Evolutionary conservation across 108 stramenopile species (phyloP).

Genomic region (Chaetoceros tenuissimus): DNA sequence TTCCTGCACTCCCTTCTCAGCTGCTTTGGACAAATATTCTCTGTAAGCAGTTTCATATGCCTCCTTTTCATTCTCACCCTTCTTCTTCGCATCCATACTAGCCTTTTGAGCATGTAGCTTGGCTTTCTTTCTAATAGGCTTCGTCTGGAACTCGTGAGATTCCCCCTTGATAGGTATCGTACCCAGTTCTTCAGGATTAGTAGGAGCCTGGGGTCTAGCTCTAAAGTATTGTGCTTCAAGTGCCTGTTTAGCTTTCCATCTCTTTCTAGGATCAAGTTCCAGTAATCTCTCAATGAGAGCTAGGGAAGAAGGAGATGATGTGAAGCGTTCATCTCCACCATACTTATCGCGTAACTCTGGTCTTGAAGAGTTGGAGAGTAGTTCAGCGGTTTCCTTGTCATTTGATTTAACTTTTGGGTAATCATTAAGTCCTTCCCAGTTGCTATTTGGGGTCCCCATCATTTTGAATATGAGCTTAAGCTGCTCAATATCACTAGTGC

Average conservation of each 20-base stretch:
- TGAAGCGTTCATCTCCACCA: slow-evolving; percentile 20
- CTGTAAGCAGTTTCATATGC: slow-evolving; percentile 52
- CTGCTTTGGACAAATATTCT: slow-evolving; percentile 61
- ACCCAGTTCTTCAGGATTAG: slow-evolving; percentile 59
- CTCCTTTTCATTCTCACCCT: slow-evolving; percentile 50
- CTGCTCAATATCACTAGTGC: slow-evolving; percentile 89
- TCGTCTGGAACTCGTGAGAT: slow-evolving; percentile 85
- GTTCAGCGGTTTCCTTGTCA: neutral
- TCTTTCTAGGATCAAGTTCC: slow-evolving; percentile 72
- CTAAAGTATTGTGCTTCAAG: slow-evolving; percentile 56
- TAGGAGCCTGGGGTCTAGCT: slow-evolving; percentile 51
- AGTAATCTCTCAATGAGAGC: slow-evolving; percentile 69
- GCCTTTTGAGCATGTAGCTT: slow-evolving; percentile 59
- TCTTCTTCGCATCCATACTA: slow-evolving; percentile 35
- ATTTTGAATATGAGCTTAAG: slow-evolving; percentile 72
- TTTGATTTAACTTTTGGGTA: neutral
- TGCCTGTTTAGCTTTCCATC: slow-evolving; percentile 50
- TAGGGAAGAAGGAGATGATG: slow-evolving; percentile 36
- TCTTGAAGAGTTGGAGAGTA: slow-evolving; percentile 3
- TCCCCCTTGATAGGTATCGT: slow-evolving; percentile 40
- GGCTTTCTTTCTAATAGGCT: slow-evolving; percentile 74
- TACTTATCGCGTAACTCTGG: slow-evolving; percentile 54
- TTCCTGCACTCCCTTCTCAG: slow-evolving; percentile 27
- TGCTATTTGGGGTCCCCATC: slow-evolving; percentile 64
- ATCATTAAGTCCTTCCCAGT: slow-evolving; percentile 61